Percentiles rank a stretch among this genome's conserved stretches.
phyloP scores from a whole-genome alignment of 768 basidiomycete genomes.

The Pleurotus giganteus region DNA sequence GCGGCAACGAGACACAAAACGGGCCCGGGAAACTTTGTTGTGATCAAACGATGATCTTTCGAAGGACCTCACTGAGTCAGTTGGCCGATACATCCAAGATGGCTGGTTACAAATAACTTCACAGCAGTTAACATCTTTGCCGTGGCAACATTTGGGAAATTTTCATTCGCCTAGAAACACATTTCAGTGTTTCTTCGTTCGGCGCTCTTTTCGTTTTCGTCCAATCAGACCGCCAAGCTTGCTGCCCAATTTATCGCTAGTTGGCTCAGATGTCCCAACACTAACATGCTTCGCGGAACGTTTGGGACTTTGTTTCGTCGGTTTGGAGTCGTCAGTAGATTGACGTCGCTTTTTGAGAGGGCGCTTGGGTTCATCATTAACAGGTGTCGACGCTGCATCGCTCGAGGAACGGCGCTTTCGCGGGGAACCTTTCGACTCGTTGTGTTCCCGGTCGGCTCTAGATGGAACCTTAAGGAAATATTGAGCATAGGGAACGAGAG shows the following conservation, averaged over 20 bases:
- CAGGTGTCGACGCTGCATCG: neutral
- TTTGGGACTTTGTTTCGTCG: conserved; percentile 12
- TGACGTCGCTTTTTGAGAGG: conserved; percentile 39
- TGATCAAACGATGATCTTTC: no score
- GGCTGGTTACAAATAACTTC: no score
- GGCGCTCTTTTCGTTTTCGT: conserved; percentile 73
- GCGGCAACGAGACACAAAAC: no score
- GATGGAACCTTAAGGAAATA: conserved; percentile 3
- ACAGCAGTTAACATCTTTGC: no score
- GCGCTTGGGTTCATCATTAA: conserved; percentile 20
- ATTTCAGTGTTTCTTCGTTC: conserved; percentile 30
- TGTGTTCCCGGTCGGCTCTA: conserved; percentile 12
- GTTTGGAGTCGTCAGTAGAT: conserved; percentile 18
- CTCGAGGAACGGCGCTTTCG: conserved; percentile 20
- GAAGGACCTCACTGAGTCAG: no score
- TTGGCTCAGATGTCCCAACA: neutral
- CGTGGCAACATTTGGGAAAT: no score
- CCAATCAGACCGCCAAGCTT: conserved; percentile 73
- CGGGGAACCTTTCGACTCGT: conserved; percentile 13
- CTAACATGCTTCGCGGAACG: conserved; percentile 16
- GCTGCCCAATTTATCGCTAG: conserved; percentile 28
- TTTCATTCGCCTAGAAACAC: no score
- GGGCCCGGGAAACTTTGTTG: no score
- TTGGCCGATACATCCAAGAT: no score
- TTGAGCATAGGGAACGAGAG: neutral